A percentile compares a stretch with the other conserved stretches of the same genome.
Evolutionary conservation across 2,329 filamentous ascomycete genomes (phyloP).

Genomic region (Dactylellina drechsleri): DNA sequence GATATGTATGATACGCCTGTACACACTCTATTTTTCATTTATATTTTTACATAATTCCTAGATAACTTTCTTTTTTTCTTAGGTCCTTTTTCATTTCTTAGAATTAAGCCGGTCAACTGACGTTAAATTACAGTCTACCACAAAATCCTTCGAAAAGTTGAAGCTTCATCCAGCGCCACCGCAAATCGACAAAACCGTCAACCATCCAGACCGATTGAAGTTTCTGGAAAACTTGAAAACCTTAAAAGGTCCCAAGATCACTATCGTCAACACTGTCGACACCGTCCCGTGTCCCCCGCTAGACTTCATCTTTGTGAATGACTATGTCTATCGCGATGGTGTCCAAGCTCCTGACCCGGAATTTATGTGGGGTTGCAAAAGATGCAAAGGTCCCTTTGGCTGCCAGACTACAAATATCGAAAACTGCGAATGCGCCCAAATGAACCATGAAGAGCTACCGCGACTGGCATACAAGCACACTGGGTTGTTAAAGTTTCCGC

Average conservation of each 20-base stretch:
- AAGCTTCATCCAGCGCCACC: conserved; percentile 7
- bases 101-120: not conserved
- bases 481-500: conserved; percentile 52
- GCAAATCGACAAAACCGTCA: conserved; percentile 13
- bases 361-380: conserved; percentile 74
- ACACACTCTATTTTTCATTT: not conserved
- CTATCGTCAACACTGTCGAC: conserved; percentile 73
- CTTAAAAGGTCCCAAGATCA: conserved; percentile 65
- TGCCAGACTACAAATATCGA: conserved; percentile 65
- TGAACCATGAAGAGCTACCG: conserved; percentile 38
- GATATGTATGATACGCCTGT: not conserved
- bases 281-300: conserved; percentile 68
- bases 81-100: not conserved
- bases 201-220: conserved; percentile 54
- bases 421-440: conserved; percentile 73
- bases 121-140: conserved; percentile 6
- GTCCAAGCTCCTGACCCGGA: conserved; percentile 71
- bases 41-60: not conserved
- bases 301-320: conserved; percentile 75
- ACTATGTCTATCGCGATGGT: conserved; percentile 70
- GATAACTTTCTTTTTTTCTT: not conserved
- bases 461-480: conserved; percentile 57
- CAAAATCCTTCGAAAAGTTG: conserved; percentile 20
- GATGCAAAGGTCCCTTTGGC: conserved; percentile 64
- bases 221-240: conserved; percentile 56